Base-by-base conservation (phyloP, 2,329 filamentous ascomycete genomes). In the Fusarium annulatum region DNA sequence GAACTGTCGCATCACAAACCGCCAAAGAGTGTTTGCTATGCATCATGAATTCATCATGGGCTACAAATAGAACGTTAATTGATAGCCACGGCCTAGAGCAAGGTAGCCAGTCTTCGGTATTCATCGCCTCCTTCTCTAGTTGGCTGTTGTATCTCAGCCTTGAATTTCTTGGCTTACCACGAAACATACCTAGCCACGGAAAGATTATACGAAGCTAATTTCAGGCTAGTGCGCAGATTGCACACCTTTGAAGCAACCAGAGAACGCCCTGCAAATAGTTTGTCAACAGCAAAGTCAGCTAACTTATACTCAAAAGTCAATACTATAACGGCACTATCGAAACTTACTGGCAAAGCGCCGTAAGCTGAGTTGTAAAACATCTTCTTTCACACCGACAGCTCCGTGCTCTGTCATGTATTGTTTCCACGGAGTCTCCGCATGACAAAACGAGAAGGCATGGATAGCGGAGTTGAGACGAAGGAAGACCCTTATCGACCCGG, bases 121-220 rank as follows among this genome's bases (percentile, higher is more conserved):
- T 49, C 51, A 64, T 69, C 26, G 55, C 15, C 66, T 59, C 45
- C 15, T 16, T 57, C 30, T 69, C n/a, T 53, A 42, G 59, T 65
- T 69, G 59, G 66, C 46, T 46, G 59, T 36, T 49, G 16, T n/a
- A 36, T 34, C 52, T 70, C 65, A 69, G 46, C 59, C 65, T 58
- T 65, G 67, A 52, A 42, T 46, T 28, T 70, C 52, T 65, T 69
- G 43, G 67, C 45, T 53, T 39, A 42, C 42, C 46, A 53, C 41
- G 14, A 53, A 51, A 38, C 53, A 36, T 42, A 23, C 23, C 23
- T 23, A 70, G 67, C 52, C 59, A 49, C 26, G 28, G 38, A 34
- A 19, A 46, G 36, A 51, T 30, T 19, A n/a, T n/a, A 53, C 21
- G 36, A 36, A 33, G 36, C 52, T 65, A 45, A 70, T 65, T 60